Percentiles rank a stretch among this genome's conserved stretches.
These are phyloP conservation scores for Ganoderma sinense DNA, from an alignment of 1,284 basidiomycete species.

Conservation along the genomic window DNA sequence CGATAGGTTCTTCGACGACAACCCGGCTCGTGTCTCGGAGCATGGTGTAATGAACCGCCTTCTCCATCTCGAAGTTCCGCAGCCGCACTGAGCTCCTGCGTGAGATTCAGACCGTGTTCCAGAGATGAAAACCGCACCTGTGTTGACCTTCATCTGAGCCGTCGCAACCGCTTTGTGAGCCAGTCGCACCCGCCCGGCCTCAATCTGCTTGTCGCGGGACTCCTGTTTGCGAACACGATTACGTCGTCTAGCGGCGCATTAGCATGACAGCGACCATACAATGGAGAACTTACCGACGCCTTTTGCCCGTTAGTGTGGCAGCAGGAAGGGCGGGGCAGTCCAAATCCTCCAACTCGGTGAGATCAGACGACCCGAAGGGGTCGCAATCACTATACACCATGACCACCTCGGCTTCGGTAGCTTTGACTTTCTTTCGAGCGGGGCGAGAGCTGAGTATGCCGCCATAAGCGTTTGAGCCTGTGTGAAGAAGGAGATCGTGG, in stretches of 20 bases:
- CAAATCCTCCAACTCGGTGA: neutral
- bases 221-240: neutral
- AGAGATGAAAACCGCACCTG: neutral
- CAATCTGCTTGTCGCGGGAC: neutral
- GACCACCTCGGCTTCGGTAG: neutral
- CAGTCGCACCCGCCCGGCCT: neutral
- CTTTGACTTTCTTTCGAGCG: neutral
- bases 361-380: neutral
- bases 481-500: too few species aligned
- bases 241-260: too few species aligned
- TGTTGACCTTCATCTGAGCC: neutral
- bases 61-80: neutral
- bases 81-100: neutral
- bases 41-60: neutral
- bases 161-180: neutral
- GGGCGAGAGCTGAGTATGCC: neutral
- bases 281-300: neutral
- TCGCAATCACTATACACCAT: neutral
- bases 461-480: neutral
- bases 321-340: neutral
- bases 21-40: neutral
- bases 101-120: too few species aligned
- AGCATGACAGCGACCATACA: neutral
- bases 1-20: neutral
- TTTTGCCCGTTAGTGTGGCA: neutral